These are phyloP conservation scores for Comarum palustre DNA, from an alignment of 306 rosid species.

Conservation along the genomic window DNA sequence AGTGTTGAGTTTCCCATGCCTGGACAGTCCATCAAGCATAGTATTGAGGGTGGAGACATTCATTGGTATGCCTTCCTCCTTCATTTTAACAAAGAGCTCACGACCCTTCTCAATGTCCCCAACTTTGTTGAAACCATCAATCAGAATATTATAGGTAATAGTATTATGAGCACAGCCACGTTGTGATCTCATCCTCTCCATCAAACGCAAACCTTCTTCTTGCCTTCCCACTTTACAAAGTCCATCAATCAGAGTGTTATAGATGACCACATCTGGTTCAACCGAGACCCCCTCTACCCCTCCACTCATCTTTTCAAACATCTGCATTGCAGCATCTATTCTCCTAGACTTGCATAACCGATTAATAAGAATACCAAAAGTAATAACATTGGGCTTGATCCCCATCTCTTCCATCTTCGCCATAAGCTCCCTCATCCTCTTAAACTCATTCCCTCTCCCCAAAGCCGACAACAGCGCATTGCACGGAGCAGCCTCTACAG, in stretches of 20 bases:
- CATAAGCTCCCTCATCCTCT: conserved; percentile 58
- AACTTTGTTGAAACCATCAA: conserved; percentile 62
- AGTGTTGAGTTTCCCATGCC: conserved; percentile 45
- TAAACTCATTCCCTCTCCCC: conserved; percentile 42
- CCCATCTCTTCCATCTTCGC: conserved; percentile 60
- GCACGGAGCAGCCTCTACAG: conserved; percentile 52
- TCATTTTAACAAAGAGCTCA: conserved; percentile 58
- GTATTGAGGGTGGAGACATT: conserved; percentile 64
- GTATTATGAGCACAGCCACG: conserved; percentile 41
- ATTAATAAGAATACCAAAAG: conserved; percentile 63
- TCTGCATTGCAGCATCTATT: conserved; percentile 57
- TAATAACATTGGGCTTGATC: conserved; percentile 50
- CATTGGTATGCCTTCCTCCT: conserved; percentile 43
- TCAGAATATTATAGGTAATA: conserved; percentile 69
- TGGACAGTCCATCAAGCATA: conserved; percentile 70
- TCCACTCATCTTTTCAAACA: conserved; percentile 53
- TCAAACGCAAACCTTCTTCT: conserved; percentile 61
- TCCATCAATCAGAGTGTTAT: conserved; percentile 72
- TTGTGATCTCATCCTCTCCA: conserved; percentile 58
- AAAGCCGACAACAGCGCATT: conserved; percentile 66
- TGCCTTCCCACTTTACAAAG: conserved; percentile 84
- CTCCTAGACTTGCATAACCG: conserved; percentile 66
- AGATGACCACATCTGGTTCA: conserved; percentile 58
- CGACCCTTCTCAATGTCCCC: conserved; percentile 56
- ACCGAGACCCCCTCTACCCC: conserved; percentile 29